phyloP scores from a whole-genome alignment of 257 asterid genomes.

The Nicotiana tabacum region DNA sequence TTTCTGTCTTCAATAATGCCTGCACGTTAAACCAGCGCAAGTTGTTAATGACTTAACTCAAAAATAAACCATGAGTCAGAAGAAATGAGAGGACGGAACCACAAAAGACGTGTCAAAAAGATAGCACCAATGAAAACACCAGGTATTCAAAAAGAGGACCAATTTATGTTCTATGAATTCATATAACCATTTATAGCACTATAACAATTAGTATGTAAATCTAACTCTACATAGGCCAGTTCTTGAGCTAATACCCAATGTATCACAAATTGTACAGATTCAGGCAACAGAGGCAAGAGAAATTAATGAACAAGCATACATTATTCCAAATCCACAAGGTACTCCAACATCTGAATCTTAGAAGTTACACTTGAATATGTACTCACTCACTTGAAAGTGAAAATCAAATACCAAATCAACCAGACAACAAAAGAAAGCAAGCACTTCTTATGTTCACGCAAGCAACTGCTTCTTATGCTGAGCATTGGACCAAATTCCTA shows the following conservation, averaged over 20 bases:
- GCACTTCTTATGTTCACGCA: not conserved
- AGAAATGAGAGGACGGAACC: not conserved
- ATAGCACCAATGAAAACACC: not conserved
- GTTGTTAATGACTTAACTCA: not conserved
- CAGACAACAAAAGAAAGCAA: not conserved
- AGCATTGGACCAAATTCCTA: not conserved
- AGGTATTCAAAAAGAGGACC: not conserved
- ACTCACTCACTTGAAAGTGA: not conserved
- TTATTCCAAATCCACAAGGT: not conserved
- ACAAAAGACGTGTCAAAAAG: not conserved
- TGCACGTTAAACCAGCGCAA: slow-evolving; percentile 11
- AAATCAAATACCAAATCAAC: not conserved
- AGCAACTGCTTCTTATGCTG: not conserved
- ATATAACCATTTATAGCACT: not conserved
- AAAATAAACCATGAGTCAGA: not conserved
- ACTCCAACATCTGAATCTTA: not conserved
- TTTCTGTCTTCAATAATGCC: slow-evolving; percentile 68
- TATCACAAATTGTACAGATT: not conserved
- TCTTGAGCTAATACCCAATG: not conserved
- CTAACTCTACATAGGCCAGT: not conserved
- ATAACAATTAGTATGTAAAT: too few relatives aligned
- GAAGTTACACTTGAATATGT: not conserved
- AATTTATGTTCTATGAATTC: not conserved
- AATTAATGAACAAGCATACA: not conserved
- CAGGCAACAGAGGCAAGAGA: not conserved